phyloP scores from a whole-genome alignment of 306 rosid species.

The Casuarina cunninghamiana region DNA sequence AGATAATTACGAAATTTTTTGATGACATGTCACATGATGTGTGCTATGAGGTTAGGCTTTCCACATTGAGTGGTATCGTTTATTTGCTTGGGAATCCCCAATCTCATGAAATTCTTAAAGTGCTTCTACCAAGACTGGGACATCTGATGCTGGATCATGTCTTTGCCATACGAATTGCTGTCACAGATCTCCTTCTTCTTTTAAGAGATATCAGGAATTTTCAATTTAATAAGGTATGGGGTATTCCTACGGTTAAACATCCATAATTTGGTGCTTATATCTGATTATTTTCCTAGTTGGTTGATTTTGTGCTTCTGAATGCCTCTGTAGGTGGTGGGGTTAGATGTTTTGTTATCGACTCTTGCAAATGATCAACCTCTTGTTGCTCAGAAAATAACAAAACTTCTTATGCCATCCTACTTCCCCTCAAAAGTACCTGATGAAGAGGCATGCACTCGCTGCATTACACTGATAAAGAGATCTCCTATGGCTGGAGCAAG shows the following conservation, averaged over 20 bases:
- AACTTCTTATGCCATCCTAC: slow-evolving; percentile 77
- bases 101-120: slow-evolving; percentile 86
- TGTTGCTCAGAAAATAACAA: slow-evolving; percentile 80
- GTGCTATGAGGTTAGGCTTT: slow-evolving; percentile 79
- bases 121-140: slow-evolving; percentile 75
- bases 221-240: slow-evolving; percentile 77
- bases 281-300: slow-evolving; percentile 21
- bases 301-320: slow-evolving; percentile 20
- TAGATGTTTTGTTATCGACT: slow-evolving; percentile 57
- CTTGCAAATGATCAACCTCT: slow-evolving; percentile 74
- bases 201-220: slow-evolving; percentile 62
- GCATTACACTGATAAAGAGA: slow-evolving; percentile 72
- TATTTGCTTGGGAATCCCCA: slow-evolving; percentile 80
- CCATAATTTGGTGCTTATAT: background rate
- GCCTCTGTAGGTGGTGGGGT: slow-evolving; percentile 60
- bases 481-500: slow-evolving; percentile 90
- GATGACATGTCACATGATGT: slow-evolving; percentile 75
- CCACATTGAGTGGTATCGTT: slow-evolving; percentile 68
- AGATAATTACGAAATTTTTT: slow-evolving; percentile 62
- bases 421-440: slow-evolving; percentile 67
- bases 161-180: slow-evolving; percentile 53
- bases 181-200: slow-evolving; percentile 69
- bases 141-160: slow-evolving; percentile 70
- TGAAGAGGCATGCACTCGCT: slow-evolving; percentile 88
- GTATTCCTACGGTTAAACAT: slow-evolving; percentile 18